Conservation (phyloP, 768 basidiomycete species). For the Lactarius deliciosus region DNA sequence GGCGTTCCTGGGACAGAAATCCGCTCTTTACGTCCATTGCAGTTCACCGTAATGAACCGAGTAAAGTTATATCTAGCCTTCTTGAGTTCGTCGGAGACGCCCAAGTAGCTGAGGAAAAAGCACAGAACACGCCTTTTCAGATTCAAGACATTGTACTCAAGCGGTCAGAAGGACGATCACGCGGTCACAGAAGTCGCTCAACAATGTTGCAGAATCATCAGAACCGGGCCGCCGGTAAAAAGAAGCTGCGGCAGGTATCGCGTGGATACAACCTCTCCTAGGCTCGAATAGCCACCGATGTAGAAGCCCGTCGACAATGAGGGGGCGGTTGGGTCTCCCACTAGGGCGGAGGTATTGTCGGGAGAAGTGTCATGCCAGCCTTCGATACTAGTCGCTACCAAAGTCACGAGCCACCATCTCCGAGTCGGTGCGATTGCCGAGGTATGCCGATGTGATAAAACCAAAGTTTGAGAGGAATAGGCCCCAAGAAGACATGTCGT, state of each 20-base stretch:
- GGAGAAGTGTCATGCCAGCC: background rate
- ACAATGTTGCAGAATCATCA: background rate
- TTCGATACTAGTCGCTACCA: background rate
- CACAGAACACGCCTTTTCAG: background rate
- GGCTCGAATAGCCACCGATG: background rate
- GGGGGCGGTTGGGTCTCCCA: background rate
- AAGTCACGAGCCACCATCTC: background rate
- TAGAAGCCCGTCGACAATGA: background rate
- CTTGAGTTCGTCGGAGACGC: background rate
- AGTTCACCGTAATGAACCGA: background rate
- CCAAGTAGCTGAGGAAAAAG: background rate
- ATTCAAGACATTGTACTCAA: background rate
- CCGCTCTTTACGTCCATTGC: background rate
- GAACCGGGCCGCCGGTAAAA: background rate
- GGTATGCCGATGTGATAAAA: background rate
- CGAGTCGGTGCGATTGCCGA: background rate
- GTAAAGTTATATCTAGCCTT: background rate
- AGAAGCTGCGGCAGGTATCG: background rate
- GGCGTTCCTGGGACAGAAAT: background rate
- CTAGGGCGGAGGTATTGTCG: background rate
- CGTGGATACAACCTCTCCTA: background rate
- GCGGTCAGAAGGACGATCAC: constrained; percentile 16
- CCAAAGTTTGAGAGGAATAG: background rate
- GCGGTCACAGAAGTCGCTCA: background rate
- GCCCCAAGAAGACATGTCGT: background rate